Evolutionary conservation across 305 asterid species (phyloP).

Genomic region (Solanum hybrid): DNA sequence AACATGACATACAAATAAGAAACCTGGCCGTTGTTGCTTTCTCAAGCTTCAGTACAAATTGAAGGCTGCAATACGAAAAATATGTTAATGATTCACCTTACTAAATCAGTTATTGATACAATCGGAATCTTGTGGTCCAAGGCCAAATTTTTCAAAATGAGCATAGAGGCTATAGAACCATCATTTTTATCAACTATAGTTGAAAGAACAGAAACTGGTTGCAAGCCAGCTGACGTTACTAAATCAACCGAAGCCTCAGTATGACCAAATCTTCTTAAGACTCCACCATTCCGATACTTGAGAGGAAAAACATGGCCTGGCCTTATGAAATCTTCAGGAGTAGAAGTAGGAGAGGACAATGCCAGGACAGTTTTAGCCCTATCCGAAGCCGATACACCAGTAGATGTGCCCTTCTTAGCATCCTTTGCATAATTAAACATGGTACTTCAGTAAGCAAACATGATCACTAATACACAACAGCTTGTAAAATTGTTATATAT

Average conservation of each 20-base stretch:
- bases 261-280: slow-evolving; percentile 62
- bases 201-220: slow-evolving; percentile 53
- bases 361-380: slow-evolving; percentile 69
- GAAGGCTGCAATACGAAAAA: not conserved
- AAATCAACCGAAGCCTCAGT: slow-evolving; percentile 82
- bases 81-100: slow-evolving; percentile 27
- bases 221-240: slow-evolving; percentile 46
- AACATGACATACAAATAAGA: not conserved
- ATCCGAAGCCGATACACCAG: slow-evolving; percentile 75
- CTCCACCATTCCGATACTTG: slow-evolving; percentile 70
- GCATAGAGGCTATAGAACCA: slow-evolving; percentile 55
- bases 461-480: not conserved
- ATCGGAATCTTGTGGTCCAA: slow-evolving; percentile 41
- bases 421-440: slow-evolving; percentile 31
- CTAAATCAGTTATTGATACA: slow-evolving; percentile 70
- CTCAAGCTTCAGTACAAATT: not conserved
- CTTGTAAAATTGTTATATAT: not conserved
- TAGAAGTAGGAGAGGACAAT: slow-evolving; percentile 51
- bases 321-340: slow-evolving; percentile 58
- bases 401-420: slow-evolving; percentile 53
- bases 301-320: slow-evolving; percentile 89
- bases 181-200: slow-evolving; percentile 49
- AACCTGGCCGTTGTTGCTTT: not conserved
- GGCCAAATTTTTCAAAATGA: slow-evolving; percentile 39
- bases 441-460: not conserved